Percentiles rank a stretch among this genome's conserved stretches.
Conservation (phyloP, 805 yeast genomes). For the Priceomyces medius region DNA sequence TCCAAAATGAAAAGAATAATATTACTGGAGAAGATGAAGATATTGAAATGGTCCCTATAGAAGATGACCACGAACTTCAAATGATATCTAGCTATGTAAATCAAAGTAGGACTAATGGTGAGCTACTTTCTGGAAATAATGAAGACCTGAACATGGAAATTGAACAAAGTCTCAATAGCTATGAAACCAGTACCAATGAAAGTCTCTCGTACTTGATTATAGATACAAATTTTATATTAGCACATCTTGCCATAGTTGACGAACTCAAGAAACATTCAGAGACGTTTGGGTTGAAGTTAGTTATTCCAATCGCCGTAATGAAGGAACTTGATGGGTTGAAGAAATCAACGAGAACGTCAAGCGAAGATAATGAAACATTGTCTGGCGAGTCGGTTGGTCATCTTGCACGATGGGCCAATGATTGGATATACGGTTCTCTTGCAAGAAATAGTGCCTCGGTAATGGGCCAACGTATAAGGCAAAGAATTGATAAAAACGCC, state of each 20-base stretch:
- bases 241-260: constrained; percentile 62
- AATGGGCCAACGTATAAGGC: constrained; percentile 61
- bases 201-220: constrained; percentile 52
- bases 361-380: constrained; percentile 14
- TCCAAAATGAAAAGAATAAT: constrained; percentile 5
- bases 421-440: constrained; percentile 68
- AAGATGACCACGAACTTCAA: constrained; percentile 43
- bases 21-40: constrained; percentile 27
- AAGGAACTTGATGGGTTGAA: constrained; percentile 85
- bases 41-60: constrained; percentile 49
- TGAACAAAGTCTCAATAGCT: constrained; percentile 18
- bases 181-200: constrained; percentile 14
- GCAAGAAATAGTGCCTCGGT: constrained; percentile 53
- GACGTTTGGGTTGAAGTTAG: constrained; percentile 47
- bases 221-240: constrained; percentile 81
- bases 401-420: constrained; percentile 69
- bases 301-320: constrained; percentile 71
- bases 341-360: constrained; percentile 26
- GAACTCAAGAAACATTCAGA: constrained; percentile 43
- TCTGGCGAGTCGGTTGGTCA: constrained; percentile 45
- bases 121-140: constrained; percentile 8
- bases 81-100: constrained; percentile 39
- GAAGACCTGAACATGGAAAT: constrained; percentile 14
- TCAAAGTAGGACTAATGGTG: constrained; percentile 11
- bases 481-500: constrained; percentile 47